Conservation (phyloP, 352 stramenopile genomes). For the Globisporangium sylvaticum region DNA sequence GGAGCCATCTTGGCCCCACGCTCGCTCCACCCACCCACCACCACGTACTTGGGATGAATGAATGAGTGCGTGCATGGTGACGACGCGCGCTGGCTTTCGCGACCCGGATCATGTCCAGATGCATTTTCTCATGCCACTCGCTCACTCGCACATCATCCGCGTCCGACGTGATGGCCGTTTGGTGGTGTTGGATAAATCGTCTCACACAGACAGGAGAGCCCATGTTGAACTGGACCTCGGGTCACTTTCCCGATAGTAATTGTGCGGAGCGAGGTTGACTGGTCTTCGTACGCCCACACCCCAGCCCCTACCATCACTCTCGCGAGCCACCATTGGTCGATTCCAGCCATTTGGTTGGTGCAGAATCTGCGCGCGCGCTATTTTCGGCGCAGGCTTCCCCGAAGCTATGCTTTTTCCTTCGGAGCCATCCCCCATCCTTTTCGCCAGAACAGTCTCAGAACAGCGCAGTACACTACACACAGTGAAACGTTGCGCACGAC, state of each 20-base stretch:
- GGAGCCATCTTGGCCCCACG: not conserved
- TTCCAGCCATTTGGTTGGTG: conserved; percentile 20
- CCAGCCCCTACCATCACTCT: conserved; percentile 14
- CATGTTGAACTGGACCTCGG: conserved; percentile 15
- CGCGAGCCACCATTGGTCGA: conserved; percentile 1
- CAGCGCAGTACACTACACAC: not conserved
- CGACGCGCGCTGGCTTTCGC: not conserved
- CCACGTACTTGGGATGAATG: not conserved
- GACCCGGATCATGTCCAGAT: not conserved
- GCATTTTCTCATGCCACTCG: not conserved
- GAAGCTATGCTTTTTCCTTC: not conserved
- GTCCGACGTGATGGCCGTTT: not conserved
- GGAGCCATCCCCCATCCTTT: not conserved
- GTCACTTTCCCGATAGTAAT: not conserved
- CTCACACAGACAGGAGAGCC: not conserved
- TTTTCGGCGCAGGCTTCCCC: conserved; percentile 9
- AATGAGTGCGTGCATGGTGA: not conserved
- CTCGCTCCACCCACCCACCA: not conserved
- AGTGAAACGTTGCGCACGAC: not conserved
- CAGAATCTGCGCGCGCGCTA: conserved; percentile 13
- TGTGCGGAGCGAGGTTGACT: conserved; percentile 7
- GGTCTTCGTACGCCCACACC: conserved; percentile 4
- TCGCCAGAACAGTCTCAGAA: conserved; percentile 1
- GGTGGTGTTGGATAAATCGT: conserved; percentile 5
- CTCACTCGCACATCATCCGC: not conserved